Percentiles rank a stretch among this genome's conserved stretches.
Evolutionary conservation across 2,329 filamentous ascomycete species (phyloP).

Genomic region (Nothopassalora personata): DNA sequence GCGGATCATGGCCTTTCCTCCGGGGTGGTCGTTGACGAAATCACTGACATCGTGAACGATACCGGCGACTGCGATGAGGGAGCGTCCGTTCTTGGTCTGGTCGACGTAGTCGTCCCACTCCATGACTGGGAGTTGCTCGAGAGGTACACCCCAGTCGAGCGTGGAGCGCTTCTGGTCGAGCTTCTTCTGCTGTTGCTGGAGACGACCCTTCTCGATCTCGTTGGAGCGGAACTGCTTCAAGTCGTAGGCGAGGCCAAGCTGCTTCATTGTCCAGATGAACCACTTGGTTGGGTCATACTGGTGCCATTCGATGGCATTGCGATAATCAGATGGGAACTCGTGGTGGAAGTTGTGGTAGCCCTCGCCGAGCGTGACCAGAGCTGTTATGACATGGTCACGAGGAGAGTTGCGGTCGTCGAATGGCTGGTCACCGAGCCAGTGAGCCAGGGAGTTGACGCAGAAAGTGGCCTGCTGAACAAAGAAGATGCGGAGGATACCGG

Average conservation of each 20-base stretch:
- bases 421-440: slow-evolving; percentile 88
- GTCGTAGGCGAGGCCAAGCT: slow-evolving; percentile 75
- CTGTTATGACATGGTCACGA: slow-evolving; percentile 81
- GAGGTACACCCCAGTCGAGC: slow-evolving; percentile 80
- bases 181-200: slow-evolving; percentile 89
- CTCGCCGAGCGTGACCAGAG: slow-evolving; percentile 77
- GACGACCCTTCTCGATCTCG: slow-evolving; percentile 85
- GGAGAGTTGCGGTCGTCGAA: slow-evolving; percentile 91
- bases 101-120: slow-evolving; percentile 82
- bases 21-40: slow-evolving; percentile 87
- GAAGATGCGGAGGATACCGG: slow-evolving; percentile 78
- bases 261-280: slow-evolving; percentile 80
- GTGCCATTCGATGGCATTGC: slow-evolving; percentile 84
- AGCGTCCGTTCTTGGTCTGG: slow-evolving; percentile 71
- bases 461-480: slow-evolving; percentile 90
- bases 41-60: slow-evolving; percentile 79
- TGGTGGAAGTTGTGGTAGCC: slow-evolving; percentile 96
- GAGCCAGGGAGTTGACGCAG: slow-evolving; percentile 85
- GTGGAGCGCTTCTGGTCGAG: slow-evolving; percentile 77
- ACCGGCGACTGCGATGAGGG: slow-evolving; percentile 71
- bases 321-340: slow-evolving; percentile 90
- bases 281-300: slow-evolving; percentile 93
- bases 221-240: slow-evolving; percentile 88
- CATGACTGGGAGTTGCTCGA: slow-evolving; percentile 79
- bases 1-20: slow-evolving; percentile 79